Conservation (phyloP, 2,329 filamentous ascomycete species). For the Seiridium unicorne region DNA sequence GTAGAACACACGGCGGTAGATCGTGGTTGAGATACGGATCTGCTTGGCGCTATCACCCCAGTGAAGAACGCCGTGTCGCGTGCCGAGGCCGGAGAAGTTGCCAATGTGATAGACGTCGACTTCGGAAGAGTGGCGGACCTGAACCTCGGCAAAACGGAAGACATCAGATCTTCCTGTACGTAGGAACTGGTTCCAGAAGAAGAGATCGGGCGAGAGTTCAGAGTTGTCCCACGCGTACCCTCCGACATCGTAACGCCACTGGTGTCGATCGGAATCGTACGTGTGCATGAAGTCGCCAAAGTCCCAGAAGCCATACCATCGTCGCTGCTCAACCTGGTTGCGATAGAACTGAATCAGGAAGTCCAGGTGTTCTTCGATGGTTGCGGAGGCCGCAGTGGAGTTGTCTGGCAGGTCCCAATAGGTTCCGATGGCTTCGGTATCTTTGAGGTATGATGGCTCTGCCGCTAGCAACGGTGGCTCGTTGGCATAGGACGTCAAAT, state of each 20-base stretch:
- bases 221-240: slow-evolving; percentile 67
- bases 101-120: slow-evolving; percentile 63
- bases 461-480: slow-evolving; percentile 51
- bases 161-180: slow-evolving; percentile 56
- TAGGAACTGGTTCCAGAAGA: slow-evolving; percentile 63
- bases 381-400: slow-evolving; percentile 24
- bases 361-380: slow-evolving; percentile 52
- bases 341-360: slow-evolving; percentile 57
- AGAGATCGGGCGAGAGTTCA: slow-evolving; percentile 61
- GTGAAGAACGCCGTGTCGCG: slow-evolving; percentile 62
- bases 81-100: slow-evolving; percentile 57
- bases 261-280: slow-evolving; percentile 57
- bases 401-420: slow-evolving; percentile 49
- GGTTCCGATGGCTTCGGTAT: slow-evolving; percentile 51
- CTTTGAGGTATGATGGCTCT: slow-evolving; percentile 44
- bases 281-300: slow-evolving; percentile 63
- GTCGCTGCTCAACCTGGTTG: slow-evolving; percentile 51
- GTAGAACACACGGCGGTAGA: slow-evolving; percentile 57
- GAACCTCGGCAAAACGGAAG: slow-evolving; percentile 57
- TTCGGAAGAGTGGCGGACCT: slow-evolving; percentile 58
- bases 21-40: slow-evolving; percentile 56
- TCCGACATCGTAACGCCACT: slow-evolving; percentile 62
- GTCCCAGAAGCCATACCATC: slow-evolving; percentile 65
- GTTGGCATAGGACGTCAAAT: slow-evolving; percentile 43
- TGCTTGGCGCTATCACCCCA: slow-evolving; percentile 62